A percentile compares a stretch with the other conserved stretches of the same genome.
Conservation (phyloP, 2,329 filamentous ascomycete genomes). For the Aspergillus alliaceus region DNA sequence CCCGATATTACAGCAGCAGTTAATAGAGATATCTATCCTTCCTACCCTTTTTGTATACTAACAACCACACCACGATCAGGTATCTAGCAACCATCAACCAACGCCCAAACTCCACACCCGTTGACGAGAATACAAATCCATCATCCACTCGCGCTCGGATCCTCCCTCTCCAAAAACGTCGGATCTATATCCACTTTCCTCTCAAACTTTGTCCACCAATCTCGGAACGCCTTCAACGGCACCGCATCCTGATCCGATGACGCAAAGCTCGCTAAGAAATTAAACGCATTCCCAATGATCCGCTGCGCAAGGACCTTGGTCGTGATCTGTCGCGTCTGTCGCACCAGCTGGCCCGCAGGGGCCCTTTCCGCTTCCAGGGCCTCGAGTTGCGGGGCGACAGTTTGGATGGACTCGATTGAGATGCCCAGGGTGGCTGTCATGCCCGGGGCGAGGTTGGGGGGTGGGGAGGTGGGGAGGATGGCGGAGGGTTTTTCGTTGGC, state of each 20-base stretch:
- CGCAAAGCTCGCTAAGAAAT: slow-evolving; percentile 88
- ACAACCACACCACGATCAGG: background rate
- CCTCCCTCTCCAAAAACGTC: slow-evolving; percentile 76
- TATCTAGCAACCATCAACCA: no score
- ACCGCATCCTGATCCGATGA: slow-evolving; percentile 68
- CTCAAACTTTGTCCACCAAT: slow-evolving; percentile 99
- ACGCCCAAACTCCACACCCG: background rate
- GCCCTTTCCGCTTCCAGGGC: slow-evolving; percentile 47
- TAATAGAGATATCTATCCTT: no score
- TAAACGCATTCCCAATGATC: slow-evolving; percentile 96
- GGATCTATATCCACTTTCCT: slow-evolving; percentile 81
- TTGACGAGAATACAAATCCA: background rate
- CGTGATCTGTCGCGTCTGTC: slow-evolving; percentile 44
- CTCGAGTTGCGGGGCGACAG: slow-evolving; percentile 70
- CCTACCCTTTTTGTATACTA: no score
- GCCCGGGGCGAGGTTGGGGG: slow-evolving; percentile 20
- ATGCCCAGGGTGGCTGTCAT: slow-evolving; percentile 74
- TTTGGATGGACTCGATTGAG: slow-evolving; percentile 71
- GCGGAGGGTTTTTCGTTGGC: slow-evolving; percentile 88
- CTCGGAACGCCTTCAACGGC: slow-evolving; percentile 90
- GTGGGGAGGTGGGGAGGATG: slow-evolving; percentile 72
- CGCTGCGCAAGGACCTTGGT: slow-evolving; percentile 82
- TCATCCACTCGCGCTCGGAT: slow-evolving; percentile 39
- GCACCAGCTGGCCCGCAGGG: slow-evolving; percentile 25
- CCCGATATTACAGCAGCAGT: no score